Percentiles rank a stretch among this genome's conserved stretches.
These are phyloP conservation scores for Septoria linicola DNA, from an alignment of 2,329 filamentous ascomycete species.

Conservation along the genomic window DNA sequence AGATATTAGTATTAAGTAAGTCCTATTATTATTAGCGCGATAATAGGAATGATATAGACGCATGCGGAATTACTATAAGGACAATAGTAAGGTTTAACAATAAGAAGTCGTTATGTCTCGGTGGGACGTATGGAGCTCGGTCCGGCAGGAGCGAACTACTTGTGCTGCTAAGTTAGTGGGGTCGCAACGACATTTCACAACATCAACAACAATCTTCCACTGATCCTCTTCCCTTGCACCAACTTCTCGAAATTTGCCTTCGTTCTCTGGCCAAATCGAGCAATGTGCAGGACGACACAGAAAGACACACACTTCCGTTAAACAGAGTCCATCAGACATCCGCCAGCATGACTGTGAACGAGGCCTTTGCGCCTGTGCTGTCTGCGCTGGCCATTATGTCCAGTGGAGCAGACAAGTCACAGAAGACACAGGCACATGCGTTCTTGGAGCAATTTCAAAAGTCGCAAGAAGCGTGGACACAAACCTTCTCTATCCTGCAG, in stretches of 20 bases:
- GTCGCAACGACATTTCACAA: constrained; percentile 5
- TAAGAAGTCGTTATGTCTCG: too few relatives aligned
- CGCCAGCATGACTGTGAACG: constrained; percentile 30
- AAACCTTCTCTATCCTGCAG: constrained; percentile 82
- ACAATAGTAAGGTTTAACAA: too few relatives aligned
- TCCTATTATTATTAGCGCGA: too few relatives aligned
- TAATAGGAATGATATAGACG: too few relatives aligned
- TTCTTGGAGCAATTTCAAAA: constrained; percentile 96
- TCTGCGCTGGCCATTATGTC: constrained; percentile 89
- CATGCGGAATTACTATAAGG: too few relatives aligned
- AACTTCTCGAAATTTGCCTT: background rate
- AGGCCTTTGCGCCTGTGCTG: constrained; percentile 80
- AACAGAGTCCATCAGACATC: background rate
- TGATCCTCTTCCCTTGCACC: background rate
- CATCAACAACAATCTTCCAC: background rate
- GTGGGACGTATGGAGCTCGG: too few relatives aligned
- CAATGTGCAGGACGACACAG: constrained; percentile 1
- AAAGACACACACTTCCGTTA: background rate
- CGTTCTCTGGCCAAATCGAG: background rate
- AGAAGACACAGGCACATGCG: constrained; percentile 87
- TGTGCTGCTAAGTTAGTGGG: constrained; percentile 5
- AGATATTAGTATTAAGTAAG: too few relatives aligned
- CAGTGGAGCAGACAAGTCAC: constrained; percentile 68
- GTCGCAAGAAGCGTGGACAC: constrained; percentile 89
- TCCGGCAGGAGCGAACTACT: background rate